Evolutionary conservation across 345 rosid genomes (phyloP), one percentile per base, ranked within the genome.

Genomic region (Nasturtium officinale): DNA sequence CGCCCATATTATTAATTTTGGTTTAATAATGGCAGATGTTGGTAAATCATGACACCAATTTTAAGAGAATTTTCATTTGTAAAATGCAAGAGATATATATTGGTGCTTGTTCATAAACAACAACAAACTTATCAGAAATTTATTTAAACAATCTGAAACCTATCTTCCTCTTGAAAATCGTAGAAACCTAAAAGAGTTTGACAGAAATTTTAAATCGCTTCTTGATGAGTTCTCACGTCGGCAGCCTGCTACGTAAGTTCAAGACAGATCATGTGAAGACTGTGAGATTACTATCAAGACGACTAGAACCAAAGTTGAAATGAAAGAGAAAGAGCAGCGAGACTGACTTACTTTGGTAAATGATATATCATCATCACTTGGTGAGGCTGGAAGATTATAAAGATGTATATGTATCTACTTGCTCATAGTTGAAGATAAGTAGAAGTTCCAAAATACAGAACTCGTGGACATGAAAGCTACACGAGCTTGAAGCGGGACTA

Each of bases 361-460:
- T 21, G 30, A 68, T 21, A 65, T 25, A 48, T 21, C 11, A 48
- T 21, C 11, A 33, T 23, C 25, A 23, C 15, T 75, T 28, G 13
- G 12, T 16, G 29, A 59, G 57, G 17, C 35, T 28, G 65, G 59
- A 61, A 37, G 74, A 46, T 38, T 13, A 25, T 48, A 40, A 28
- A 43, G 17, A 57, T 28, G 25, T 4, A n/a, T 4, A 29, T 52
- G 73, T 37, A 78, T 65, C 83, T 87, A 90, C 77, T 90, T 86
- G 94, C 84, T 87, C 90, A 94, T 68, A 45, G 91, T 87, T 76
- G 97, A 83, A 42, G 98, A 94, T 70, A 94, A 81, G 86, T 72
- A 87, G 82, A 87, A 94, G 82, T 94, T 94, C 97, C 97, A 94
- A 81, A 94, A 94, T 79, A 94, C 87, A 56, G 98, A 90, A 21